Evolutionary conservation across 2,329 filamentous ascomycete species (phyloP).

Genomic region (Ceratocystis albifundus): DNA sequence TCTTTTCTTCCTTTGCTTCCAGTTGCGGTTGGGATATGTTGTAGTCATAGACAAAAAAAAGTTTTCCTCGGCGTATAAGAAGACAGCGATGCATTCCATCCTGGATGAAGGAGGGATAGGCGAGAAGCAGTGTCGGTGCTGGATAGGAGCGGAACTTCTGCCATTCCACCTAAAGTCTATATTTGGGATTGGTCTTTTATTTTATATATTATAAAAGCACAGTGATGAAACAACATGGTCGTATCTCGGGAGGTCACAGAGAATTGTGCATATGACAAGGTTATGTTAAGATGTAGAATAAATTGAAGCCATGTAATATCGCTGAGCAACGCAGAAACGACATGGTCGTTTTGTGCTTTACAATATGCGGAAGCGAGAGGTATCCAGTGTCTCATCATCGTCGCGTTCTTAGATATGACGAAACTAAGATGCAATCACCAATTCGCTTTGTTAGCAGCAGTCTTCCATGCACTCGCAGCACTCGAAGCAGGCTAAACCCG

Average conservation of each 20-base stretch:
- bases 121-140: neutral
- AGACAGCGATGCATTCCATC: no score
- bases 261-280: neutral
- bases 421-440: neutral
- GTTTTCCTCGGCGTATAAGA: neutral
- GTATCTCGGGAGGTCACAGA: neutral
- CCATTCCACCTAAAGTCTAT: conserved; percentile 16
- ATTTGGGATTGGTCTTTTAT: conserved; percentile 15
- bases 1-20: neutral
- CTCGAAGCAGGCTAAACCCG: conserved; percentile 34
- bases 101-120: neutral
- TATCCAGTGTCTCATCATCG: no score
- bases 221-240: neutral
- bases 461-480: conserved; percentile 26
- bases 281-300: neutral
- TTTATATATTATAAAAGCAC: conserved; percentile 1
- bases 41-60: neutral
- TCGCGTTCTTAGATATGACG: no score
- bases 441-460: conserved; percentile 26
- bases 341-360: no score
- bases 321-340: no score
- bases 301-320: no score
- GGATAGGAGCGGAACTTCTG: conserved; percentile 12
- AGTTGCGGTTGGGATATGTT: neutral
- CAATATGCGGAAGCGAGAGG: no score